These are phyloP conservation scores for Xylaria acuta DNA, from an alignment of 495 filamentous ascomycete genomes.

Conservation along the genomic window DNA sequence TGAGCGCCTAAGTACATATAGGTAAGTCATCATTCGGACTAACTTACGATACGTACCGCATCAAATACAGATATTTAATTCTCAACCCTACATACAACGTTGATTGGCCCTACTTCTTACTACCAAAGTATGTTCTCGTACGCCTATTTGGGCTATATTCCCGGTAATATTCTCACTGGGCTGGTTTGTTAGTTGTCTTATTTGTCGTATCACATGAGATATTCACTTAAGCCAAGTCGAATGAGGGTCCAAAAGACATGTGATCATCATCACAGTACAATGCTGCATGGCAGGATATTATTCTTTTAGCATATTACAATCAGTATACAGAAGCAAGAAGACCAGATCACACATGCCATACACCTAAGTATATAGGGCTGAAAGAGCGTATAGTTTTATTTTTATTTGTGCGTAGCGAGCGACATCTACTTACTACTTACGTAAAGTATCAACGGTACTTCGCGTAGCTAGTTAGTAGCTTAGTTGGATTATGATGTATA, in stretches of 20 bases:
- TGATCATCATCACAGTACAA: background rate
- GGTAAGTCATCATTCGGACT: background rate
- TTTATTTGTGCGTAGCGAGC: constrained; percentile 4
- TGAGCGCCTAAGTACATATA: background rate
- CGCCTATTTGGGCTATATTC: background rate
- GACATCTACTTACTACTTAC: background rate
- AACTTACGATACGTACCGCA: background rate
- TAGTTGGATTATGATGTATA: background rate
- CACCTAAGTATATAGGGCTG: background rate
- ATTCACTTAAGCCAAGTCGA: background rate
- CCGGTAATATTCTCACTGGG: background rate
- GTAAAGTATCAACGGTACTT: background rate
- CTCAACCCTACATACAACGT: background rate
- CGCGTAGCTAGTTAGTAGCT: background rate
- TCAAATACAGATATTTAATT: background rate
- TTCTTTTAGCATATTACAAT: background rate
- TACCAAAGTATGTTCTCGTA: background rate
- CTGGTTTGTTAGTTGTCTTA: background rate
- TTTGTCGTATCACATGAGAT: background rate
- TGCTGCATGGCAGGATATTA: background rate
- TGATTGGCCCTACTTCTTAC: background rate
- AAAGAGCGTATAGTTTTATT: constrained; percentile 14
- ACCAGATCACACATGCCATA: background rate
- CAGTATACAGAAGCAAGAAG: background rate
- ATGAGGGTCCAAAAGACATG: background rate